Percentiles rank a stretch among this genome's conserved stretches.
Conservation (phyloP, 345 rosid species). For the Citrus unshiu region DNA sequence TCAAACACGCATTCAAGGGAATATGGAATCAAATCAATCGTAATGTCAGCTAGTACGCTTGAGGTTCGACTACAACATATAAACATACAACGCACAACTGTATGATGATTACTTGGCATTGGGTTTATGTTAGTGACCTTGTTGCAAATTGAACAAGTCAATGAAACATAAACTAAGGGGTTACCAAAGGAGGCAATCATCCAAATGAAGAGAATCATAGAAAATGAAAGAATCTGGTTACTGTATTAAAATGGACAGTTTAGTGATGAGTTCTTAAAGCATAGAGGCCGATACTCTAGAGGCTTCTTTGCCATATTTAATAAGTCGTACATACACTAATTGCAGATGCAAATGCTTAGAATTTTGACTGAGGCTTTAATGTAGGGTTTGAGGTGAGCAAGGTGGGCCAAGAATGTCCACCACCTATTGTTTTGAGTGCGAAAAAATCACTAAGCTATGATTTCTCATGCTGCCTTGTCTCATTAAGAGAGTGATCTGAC, state of each 20-base stretch:
- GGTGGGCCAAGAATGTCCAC: constrained; percentile 48
- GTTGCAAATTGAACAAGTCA: neutral
- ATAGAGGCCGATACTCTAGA: constrained; percentile 4
- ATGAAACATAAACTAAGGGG: neutral
- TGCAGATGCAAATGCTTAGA: constrained; percentile 21
- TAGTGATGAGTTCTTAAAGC: constrained; percentile 1
- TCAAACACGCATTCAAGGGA: neutral
- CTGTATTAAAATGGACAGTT: neutral
- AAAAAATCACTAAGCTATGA: constrained; percentile 26
- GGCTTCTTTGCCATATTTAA: constrained; percentile 13
- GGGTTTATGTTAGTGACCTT: neutral
- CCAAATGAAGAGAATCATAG: neutral
- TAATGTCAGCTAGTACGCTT: neutral
- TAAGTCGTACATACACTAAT: constrained; percentile 15
- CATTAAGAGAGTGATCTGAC: constrained; percentile 22
- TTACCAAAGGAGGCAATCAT: neutral
- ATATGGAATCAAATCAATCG: neutral
- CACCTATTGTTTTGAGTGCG: constrained; percentile 29
- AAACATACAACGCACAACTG: neutral
- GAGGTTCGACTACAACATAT: neutral
- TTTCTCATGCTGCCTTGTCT: constrained; percentile 32
- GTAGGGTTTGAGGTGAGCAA: constrained; percentile 42
- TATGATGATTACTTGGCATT: neutral
- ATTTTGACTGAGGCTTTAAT: constrained; percentile 26
- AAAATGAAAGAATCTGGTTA: neutral